Conservation (phyloP, 306 rosid genomes). For the Rubus idaeus region DNA sequence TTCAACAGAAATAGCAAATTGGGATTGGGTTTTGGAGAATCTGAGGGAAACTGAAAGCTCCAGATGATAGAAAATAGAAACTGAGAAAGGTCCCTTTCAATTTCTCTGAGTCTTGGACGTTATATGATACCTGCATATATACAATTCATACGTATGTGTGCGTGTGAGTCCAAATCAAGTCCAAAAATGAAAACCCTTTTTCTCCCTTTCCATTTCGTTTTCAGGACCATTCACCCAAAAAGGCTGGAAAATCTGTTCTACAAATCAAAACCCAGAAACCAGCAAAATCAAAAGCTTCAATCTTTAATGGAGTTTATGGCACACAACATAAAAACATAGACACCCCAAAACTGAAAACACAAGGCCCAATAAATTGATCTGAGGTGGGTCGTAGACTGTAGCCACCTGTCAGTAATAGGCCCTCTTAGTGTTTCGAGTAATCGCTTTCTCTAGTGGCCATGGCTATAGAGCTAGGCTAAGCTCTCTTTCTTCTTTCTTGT, state of each 20-base stretch:
- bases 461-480: not conserved
- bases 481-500: not conserved
- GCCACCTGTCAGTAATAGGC: conserved; percentile 40
- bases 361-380: conserved; percentile 39
- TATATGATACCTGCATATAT: conserved; percentile 5
- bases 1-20: conserved; percentile 24
- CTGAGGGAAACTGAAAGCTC: conserved; percentile 25
- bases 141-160: conserved; percentile 6
- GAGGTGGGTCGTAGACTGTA: conserved; percentile 32
- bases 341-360: conserved; percentile 8
- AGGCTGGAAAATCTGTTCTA: conserved; percentile 5
- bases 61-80: conserved; percentile 23
- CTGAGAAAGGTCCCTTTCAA: conserved; percentile 18
- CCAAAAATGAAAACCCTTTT: not conserved
- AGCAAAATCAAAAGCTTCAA: not conserved
- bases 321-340: conserved; percentile 26
- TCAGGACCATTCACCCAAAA: conserved; percentile 17
- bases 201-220: conserved; percentile 3
- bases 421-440: conserved; percentile 23
- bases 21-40: conserved; percentile 29
- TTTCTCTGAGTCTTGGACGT: not conserved
- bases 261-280: conserved; percentile 18
- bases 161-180: not conserved
- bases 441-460: conserved; percentile 46
- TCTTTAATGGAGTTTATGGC: conserved; percentile 22